Evolutionary conservation across 2,329 filamentous ascomycete species (phyloP), one percentile per base, ranked within the genome.

Genomic region (Calonectria fujianensis): DNA sequence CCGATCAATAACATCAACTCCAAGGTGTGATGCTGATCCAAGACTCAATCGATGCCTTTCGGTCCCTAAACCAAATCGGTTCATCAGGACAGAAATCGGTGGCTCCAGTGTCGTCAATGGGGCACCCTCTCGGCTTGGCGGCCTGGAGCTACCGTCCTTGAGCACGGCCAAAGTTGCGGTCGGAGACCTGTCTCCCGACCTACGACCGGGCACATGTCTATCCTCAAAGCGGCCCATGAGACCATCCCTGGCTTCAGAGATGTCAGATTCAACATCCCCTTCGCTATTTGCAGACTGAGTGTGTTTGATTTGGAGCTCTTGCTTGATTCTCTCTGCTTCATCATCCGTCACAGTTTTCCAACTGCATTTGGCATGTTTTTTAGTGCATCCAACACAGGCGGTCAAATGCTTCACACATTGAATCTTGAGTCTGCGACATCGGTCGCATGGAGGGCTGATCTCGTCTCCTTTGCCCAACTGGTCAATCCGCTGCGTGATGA

Each of bases 331-430:
- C 32, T 81, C 80, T 35, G 87, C 81, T 74, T 98, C 96, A 4
- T 94, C 93, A 39, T 95, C 92, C 20, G 91, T 92, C n/a, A 97
- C 91, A 57, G 94, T 92, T 78, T 93, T 94, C 95, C 95, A 98
- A 18, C 92, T 93, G 83, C 95, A 98, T 80, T 96, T 96, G 27
- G 95, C 95, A 82, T 98, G 95, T 83, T 97, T 97, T 83, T 95
- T 96, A 0, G 95, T 97, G 84, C 95, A 98, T 29, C 95, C 95
- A 84, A 94, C 92, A 82, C 96, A 98, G 11, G 95, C 95, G 0
- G 95, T 97, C 50, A 97, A 88, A 76, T 98, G 94, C 85, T 97
- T 97, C 63, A 96, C 87, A 76, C 95, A 98, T 73, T 95, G 92
- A 86, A 96, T 94, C 77, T 94, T 93, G 20, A 97, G 87, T 37